phyloP scores from a whole-genome alignment of 208 protist genomes.

The Trypanosoma scelopori region DNA sequence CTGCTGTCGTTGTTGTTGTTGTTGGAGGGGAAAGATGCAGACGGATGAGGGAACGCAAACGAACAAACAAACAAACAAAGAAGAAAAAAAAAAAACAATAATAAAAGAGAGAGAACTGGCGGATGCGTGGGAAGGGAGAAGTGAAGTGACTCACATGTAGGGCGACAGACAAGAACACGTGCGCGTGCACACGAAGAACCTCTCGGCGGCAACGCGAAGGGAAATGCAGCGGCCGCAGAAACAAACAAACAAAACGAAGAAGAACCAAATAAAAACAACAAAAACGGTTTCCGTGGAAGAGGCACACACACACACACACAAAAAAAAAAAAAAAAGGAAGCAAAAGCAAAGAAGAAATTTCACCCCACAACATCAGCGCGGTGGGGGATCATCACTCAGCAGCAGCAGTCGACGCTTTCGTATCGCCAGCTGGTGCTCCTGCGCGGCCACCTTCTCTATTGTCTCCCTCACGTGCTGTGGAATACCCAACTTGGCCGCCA shows the following conservation, averaged over 20 bases:
- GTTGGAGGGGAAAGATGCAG: too few relatives aligned
- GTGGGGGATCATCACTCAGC: constrained; percentile 16
- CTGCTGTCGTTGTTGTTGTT: background rate
- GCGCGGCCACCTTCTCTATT: constrained; percentile 64
- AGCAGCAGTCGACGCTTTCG: constrained; percentile 51
- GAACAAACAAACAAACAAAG: too few relatives aligned
- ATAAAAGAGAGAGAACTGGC: too few relatives aligned
- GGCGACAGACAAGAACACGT: too few relatives aligned
- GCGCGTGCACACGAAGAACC: too few relatives aligned
- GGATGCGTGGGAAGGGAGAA: too few relatives aligned
- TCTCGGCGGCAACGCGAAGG: background rate
- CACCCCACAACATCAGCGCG: background rate
- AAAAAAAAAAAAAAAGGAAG: constrained; percentile 7
- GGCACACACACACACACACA: too few relatives aligned
- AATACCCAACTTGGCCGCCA: constrained; percentile 61
- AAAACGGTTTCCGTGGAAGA: too few relatives aligned
- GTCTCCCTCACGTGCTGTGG: constrained; percentile 53
- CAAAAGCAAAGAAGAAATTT: constrained; percentile 8
- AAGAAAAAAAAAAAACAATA: constrained; percentile 2
- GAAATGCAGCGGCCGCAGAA: background rate
- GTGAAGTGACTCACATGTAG: too few relatives aligned
- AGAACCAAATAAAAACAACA: too few relatives aligned
- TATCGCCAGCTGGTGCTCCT: constrained; percentile 54
- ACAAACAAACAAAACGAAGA: background rate
- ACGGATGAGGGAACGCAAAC: too few relatives aligned